A percentile compares a stretch with the other conserved stretches of the same genome.
These are phyloP conservation scores for Bolboschoenoplectus hybrid DNA, from an alignment of 202 grass and related monocot species.

Conservation along the genomic window DNA sequence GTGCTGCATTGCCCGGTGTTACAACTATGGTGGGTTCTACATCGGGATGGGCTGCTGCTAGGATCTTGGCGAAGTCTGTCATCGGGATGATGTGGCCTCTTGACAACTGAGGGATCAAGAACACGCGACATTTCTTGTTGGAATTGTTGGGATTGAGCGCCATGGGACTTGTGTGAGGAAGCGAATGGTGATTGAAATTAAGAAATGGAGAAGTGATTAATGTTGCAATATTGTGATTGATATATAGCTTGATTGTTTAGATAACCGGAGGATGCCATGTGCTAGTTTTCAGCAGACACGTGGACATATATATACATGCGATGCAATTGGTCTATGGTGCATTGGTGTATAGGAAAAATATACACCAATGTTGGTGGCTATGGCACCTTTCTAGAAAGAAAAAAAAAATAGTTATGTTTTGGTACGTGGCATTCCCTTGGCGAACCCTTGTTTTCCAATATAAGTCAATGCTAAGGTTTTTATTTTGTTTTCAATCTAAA, in stretches of 20 bases:
- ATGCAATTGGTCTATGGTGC: neutral
- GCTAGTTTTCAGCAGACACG: neutral
- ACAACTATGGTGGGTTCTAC: conserved; percentile 58
- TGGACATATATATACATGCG: neutral
- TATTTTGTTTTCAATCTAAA: no score
- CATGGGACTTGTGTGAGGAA: neutral
- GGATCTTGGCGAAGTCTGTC: conserved; percentile 61
- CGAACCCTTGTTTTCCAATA: no score
- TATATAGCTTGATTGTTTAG: neutral
- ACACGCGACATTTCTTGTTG: conserved; percentile 44
- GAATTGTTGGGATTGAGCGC: neutral
- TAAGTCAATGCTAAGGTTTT: no score
- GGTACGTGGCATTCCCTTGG: neutral
- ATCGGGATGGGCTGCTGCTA: conserved; percentile 44
- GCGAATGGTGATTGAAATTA: neutral
- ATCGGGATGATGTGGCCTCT: conserved; percentile 66
- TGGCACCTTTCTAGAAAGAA: neutral
- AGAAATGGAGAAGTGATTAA: neutral
- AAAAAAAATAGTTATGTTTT: neutral
- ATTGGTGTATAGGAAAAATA: neutral
- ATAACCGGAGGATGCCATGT: neutral
- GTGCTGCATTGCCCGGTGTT: conserved; percentile 47
- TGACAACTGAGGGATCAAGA: conserved; percentile 68
- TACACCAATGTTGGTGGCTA: neutral
- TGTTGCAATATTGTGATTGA: neutral